Base-by-base conservation (phyloP, 441 rosid species). In the Breynia disticha region DNA sequence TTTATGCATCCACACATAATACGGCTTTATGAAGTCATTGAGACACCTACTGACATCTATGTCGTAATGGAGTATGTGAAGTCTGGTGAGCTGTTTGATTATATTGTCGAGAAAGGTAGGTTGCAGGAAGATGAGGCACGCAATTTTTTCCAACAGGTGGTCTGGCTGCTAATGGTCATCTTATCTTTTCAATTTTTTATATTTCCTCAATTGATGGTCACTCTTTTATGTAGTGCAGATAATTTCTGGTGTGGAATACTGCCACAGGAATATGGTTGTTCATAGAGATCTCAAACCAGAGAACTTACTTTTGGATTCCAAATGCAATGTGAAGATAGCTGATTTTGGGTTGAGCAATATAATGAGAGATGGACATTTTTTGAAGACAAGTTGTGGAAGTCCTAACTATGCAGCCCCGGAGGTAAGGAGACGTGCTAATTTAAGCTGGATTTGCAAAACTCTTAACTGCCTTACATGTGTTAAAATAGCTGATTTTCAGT, bases 321-420 rank as follows among this genome's bases (percentile, higher is more conserved):
- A 78, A 62, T 77, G 77, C 48, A 82, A 84, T 22, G 85, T 87
- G 48, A 84, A 82, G 70, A 87, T 87, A 56, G 87, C 86, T 48
- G 96, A 87, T 71, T 87, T 87, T 65, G 96, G 96, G 9, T 68
- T 84, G 60, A 84, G 88, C 75, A 87, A 87, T 66, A 69, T 87
- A 58, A 79, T 82, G 87, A 70, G 81, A 57, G 90, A 87, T 62
- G 88, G 87, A 18, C 94, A 82, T 67, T 80, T 84, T 72, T 69
- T 84, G 54, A 82, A 79, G 80, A 81, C 95, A 17, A 80, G 95
- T 63, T 86, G 95, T 60, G 95, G 95, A 44, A 86, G 95, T 64
- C 95, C 95, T 44, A 83, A 83, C 57, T 77, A 84, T 59, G 94
- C 87, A 52, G 96, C 90, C 39, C 94, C 96, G 0, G 94, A 86